Evolutionary conservation across 2,329 filamentous ascomycete species (phyloP).

Genomic region (Cercospora canescens): DNA sequence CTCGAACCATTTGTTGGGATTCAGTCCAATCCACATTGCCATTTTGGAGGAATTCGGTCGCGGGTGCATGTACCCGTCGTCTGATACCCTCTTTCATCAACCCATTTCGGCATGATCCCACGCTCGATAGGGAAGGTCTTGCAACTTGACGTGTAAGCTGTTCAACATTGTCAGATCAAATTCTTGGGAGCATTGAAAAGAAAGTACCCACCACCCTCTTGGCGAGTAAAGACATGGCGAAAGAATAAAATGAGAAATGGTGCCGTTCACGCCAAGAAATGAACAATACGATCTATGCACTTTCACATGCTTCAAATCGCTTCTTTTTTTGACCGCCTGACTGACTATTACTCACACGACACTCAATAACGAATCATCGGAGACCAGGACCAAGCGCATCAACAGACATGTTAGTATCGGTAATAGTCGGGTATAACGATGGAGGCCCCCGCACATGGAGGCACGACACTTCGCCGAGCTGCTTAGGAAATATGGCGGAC

Average conservation of each 20-base stretch:
- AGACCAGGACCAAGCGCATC: neutral
- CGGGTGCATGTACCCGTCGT: conserved; percentile 19
- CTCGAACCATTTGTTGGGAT: conserved; percentile 44
- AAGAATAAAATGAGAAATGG: too few species aligned
- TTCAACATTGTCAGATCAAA: neutral
- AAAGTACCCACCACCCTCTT: neutral
- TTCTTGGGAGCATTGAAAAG: too few species aligned
- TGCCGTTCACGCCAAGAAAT: neutral
- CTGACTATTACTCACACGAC: neutral
- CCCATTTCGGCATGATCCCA: neutral
- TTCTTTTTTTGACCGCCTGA: neutral
- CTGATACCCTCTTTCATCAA: neutral
- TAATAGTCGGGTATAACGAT: neutral
- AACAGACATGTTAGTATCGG: neutral
- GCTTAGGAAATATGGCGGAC: neutral
- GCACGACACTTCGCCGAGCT: neutral
- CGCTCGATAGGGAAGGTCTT: neutral
- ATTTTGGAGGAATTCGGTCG: conserved; percentile 33
- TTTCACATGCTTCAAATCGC: neutral
- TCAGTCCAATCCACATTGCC: conserved; percentile 41
- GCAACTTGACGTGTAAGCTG: neutral
- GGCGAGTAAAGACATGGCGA: neutral
- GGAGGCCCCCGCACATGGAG: neutral
- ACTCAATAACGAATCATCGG: neutral
- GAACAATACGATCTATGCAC: neutral